Conservation (phyloP, 1,284 basidiomycete species). For the Puccinia hordei region DNA sequence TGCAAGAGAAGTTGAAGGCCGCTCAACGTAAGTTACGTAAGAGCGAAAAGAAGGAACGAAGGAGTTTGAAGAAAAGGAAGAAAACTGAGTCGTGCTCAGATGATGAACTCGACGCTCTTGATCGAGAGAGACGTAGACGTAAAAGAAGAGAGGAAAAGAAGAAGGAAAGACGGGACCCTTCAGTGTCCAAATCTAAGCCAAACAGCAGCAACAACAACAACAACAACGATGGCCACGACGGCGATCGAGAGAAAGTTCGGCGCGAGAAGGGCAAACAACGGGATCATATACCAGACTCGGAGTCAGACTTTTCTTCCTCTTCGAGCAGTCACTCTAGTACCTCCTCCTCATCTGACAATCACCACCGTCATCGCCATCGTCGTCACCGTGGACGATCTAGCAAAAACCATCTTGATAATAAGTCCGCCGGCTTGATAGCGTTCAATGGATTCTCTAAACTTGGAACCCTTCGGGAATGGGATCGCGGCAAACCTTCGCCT, state of each 20-base stretch:
- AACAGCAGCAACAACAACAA: background rate
- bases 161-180: background rate
- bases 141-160: background rate
- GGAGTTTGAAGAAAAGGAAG: background rate
- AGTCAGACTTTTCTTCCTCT: conserved; percentile 5
- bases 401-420: background rate
- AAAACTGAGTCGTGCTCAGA: background rate
- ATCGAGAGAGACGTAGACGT: background rate
- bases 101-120: background rate
- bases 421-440: conserved; percentile 28
- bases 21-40: conserved; percentile 7
- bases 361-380: background rate
- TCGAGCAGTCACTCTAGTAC: background rate
- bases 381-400: background rate
- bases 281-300: background rate
- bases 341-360: background rate
- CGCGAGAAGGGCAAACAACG: background rate
- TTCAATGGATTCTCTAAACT: conserved; percentile 42
- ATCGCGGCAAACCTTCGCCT: conserved; percentile 35
- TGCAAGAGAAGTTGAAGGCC: background rate
- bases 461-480: conserved; percentile 47
- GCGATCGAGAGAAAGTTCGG: background rate
- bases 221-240: background rate
- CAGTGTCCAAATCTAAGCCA: background rate
- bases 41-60: conserved; percentile 21